Conservation (phyloP, 495 filamentous ascomycete genomes). For the Podospora tetraspora region DNA sequence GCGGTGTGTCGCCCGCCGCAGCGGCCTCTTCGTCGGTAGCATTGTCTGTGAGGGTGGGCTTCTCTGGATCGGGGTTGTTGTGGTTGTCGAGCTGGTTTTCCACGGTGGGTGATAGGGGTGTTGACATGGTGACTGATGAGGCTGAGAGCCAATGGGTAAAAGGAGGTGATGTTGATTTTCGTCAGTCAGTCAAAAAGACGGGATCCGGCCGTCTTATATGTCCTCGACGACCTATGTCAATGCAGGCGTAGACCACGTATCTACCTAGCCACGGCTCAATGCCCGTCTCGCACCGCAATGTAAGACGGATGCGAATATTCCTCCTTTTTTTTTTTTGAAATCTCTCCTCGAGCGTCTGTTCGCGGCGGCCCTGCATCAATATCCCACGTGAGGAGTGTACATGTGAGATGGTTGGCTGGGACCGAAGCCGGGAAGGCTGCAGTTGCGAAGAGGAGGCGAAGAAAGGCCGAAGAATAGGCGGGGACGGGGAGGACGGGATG, state of each 20-base stretch:
- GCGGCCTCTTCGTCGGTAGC: slow-evolving; percentile 9
- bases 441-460: neutral
- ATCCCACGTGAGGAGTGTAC: neutral
- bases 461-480: neutral
- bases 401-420: neutral
- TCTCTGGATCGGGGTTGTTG: slow-evolving; percentile 3
- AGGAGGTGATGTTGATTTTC: neutral
- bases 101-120: neutral
- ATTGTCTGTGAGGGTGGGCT: neutral
- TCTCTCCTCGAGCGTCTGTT: neutral
- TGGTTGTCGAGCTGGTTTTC: neutral
- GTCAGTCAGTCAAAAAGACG: neutral
- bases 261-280: neutral
- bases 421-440: neutral
- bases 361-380: neutral
- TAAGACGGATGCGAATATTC: neutral
- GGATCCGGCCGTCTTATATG: neutral
- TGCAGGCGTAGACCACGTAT: neutral
- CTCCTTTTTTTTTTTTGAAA: neutral
- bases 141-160: neutral
- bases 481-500: neutral
- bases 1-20: neutral
- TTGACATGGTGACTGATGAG: slow-evolving; percentile 1
- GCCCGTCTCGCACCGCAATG: neutral
- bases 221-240: neutral